Percentiles rank a stretch among this genome's conserved stretches.
Conservation (phyloP, 768 basidiomycete genomes). For the Serpula lacrymans region DNA sequence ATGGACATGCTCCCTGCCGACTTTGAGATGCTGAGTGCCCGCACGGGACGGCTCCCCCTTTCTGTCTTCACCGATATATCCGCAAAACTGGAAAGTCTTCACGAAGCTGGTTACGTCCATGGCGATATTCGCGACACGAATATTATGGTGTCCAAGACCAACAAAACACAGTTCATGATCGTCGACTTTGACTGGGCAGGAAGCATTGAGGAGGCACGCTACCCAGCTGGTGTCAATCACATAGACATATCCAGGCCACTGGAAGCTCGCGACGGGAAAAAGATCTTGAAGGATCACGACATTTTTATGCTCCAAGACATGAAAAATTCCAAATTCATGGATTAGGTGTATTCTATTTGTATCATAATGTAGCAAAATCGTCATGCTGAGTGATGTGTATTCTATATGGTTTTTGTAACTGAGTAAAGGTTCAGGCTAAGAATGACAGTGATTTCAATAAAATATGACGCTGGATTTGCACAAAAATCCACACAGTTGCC, state of each 20-base stretch:
- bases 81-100: constrained; percentile 4
- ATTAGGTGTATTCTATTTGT: too few relatives aligned
- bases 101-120: constrained; percentile 24
- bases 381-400: too few relatives aligned
- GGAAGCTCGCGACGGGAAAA: constrained; percentile 14
- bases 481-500: too few relatives aligned
- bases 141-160: constrained; percentile 21
- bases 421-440: too few relatives aligned
- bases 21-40: too few relatives aligned
- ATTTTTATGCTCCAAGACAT: constrained; percentile 25
- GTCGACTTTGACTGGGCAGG: constrained; percentile 30
- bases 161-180: constrained; percentile 10
- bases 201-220: constrained; percentile 13
- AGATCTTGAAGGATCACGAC: constrained; percentile 22
- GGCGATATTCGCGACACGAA: constrained; percentile 29
- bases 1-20: constrained; percentile 16
- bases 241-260: constrained; percentile 15
- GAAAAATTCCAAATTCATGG: too few relatives aligned
- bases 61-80: neutral
- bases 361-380: too few relatives aligned
- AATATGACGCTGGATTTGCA: too few relatives aligned
- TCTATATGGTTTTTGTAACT: too few relatives aligned
- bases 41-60: neutral
- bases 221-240: constrained; percentile 11
- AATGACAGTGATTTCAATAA: too few relatives aligned